Base-by-base conservation (phyloP, 2,329 filamentous ascomycete species). In the Escovopsis sp. region DNA sequence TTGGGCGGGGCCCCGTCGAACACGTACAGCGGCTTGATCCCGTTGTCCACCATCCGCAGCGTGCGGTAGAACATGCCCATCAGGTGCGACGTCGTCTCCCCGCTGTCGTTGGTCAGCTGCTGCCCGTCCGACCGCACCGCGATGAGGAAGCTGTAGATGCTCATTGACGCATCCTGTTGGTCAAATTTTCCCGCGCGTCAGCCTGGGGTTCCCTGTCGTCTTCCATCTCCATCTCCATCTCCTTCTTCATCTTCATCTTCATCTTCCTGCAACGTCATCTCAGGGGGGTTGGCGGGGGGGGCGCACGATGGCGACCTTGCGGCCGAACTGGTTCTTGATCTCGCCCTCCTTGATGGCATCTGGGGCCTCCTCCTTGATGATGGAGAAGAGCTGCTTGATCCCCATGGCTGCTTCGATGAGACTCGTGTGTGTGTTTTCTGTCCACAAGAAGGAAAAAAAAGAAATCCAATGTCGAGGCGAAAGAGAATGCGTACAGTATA, bases 41-140 rank as follows among this genome's bases (percentile, higher is more conserved):
- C 91, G 54, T 95, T 96, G 65, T 98, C 91, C 55, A 96, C 85
- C 67, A 98, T 96, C 53, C 91, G 87, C 7, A 98, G 73, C 2
- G 91, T 98, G 53, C 91, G 88, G 70, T 98, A 98, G 70, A 98
- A 98, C 79, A 98, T 89, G 57, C 91, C 91, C 88, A 98, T 96
- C 13, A 98, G 69, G 61, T 98, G 91, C 14, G 91, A 98, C 1
- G 91, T 98, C 2, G 91, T 98, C 62, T 96, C 87, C 55, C 91
- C 91, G 40, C 80, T 81, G 56, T 98, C 91, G 62, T 81, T 93
- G 74, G 81, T 96, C 53, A 98, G 80, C 64, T 95, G 87, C 61
- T 98, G 86, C 52, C 91, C 91, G 53, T 94, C 87, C 54, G 88
- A 95, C 52, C 91, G 87, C 42, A 98, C 91, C 39, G 91, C 91